Base-by-base conservation (phyloP, 75 land plant genomes). In the Selaginella tamariscina region DNA sequence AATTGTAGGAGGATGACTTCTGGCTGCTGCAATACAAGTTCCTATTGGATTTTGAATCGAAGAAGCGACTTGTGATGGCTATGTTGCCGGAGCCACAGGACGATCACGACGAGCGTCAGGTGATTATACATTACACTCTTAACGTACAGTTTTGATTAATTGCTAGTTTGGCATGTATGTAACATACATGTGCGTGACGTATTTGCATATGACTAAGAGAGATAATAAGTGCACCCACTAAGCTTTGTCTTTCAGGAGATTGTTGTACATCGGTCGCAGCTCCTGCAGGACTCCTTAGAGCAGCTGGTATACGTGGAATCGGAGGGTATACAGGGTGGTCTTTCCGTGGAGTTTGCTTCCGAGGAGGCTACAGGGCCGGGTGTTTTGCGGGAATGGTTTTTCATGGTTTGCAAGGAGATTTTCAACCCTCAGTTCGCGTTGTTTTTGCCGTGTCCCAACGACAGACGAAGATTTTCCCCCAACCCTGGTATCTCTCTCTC, bases 361-460 rank as follows among this genome's bases (percentile, higher is more conserved):
- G 98, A 94, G 80, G 96, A 94, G 70, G 98, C 98, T 1, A 90
- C 91, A 30, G 98, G 98, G 15, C 96, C 91, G 65, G 98, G 98
- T 60, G 98, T 94, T 29, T 55, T 90, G 56, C 56, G 98, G 28
- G 98, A 94, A 79, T 94, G 98, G 98, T 94, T 94, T 71, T 83
- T 72, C 29, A 74, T 90, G 82, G 79, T 94, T 11, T 89, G 96
- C 72, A 75, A 86, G 65, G 96, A 77, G 68, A 73, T 94, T 9
- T 90, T 90, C 60, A 85, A 85, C 72, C 85, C 91, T 32, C 82
- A 89, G 64, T 84, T 82, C 74, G 84, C 84, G 2, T 90, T 94
- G 22, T 94, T 94, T 73, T 29, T 82, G 27, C 64, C 96, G 32
- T 85, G 96, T 64, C 84, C 96, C 31, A 80, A 82, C 72, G 98